Evolutionary conservation across 1,284 basidiomycete genomes (phyloP).

Genomic region (Inonotus hispidus): DNA sequence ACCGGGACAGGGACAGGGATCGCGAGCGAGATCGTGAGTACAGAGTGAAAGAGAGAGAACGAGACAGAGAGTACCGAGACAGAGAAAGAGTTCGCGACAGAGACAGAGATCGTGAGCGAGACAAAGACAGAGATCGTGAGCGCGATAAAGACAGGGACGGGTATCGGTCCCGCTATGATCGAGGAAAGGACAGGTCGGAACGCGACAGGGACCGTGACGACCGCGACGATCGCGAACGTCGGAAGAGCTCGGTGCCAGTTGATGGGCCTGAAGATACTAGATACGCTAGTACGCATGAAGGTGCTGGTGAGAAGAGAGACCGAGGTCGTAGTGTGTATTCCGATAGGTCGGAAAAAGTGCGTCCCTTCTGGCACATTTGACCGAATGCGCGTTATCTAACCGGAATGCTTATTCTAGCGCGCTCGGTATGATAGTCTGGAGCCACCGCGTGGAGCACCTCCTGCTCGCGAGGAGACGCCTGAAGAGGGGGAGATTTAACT

Average conservation of each 20-base stretch:
- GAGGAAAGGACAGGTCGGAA: slow-evolving; percentile 31
- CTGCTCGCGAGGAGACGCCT: slow-evolving; percentile 54
- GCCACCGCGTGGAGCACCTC: slow-evolving; percentile 33
- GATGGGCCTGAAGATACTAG: slow-evolving; percentile 29
- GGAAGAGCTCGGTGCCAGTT: slow-evolving; percentile 24
- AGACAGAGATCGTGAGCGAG: slow-evolving; percentile 31
- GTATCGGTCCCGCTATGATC: slow-evolving; percentile 27
- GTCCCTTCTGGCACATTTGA: slow-evolving; percentile 20
- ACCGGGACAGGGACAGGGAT: slow-evolving; percentile 25
- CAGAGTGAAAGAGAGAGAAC: slow-evolving; percentile 19
- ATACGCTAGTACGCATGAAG: slow-evolving; percentile 17
- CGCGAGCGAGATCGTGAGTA: slow-evolving; percentile 23
- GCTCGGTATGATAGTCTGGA: slow-evolving; percentile 42
- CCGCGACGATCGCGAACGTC: slow-evolving; percentile 36
- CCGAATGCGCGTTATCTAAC: neutral
- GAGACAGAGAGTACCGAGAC: slow-evolving; percentile 22
- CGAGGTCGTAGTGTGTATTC: slow-evolving; percentile 21
- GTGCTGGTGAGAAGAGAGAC: slow-evolving; percentile 19
- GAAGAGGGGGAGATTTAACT: slow-evolving; percentile 75
- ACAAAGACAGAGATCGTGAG: slow-evolving; percentile 29
- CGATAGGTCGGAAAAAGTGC: slow-evolving; percentile 58
- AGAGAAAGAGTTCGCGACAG: slow-evolving; percentile 38
- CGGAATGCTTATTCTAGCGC: slow-evolving; percentile 35
- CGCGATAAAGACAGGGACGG: slow-evolving; percentile 25
- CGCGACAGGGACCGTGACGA: slow-evolving; percentile 30